Evolutionary conservation across 805 yeast genomes (phyloP).

Genomic region (Candida corydali): DNA sequence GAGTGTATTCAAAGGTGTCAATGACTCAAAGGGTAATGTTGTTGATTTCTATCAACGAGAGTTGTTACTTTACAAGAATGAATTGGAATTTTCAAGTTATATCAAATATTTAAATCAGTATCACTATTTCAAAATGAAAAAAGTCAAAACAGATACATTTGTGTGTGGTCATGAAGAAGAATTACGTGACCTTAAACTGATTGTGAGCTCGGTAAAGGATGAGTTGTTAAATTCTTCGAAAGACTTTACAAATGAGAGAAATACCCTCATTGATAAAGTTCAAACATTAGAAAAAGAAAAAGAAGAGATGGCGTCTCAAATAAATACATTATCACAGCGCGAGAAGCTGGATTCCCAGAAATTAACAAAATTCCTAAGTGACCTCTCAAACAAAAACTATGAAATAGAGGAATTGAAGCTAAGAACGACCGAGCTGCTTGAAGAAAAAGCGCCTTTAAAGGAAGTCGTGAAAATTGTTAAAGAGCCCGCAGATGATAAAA

Average conservation of each 20-base stretch:
- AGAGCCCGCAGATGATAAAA: constrained; percentile 5
- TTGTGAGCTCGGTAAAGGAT: constrained; percentile 11
- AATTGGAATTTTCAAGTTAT: constrained; percentile 55
- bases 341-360: constrained; percentile 7
- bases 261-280: constrained; percentile 9
- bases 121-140: constrained; percentile 16
- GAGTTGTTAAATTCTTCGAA: constrained; percentile 9
- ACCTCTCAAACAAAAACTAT: constrained; percentile 18
- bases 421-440: constrained; percentile 11
- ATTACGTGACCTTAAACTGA: background rate
- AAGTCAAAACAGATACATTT: constrained; percentile 9
- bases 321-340: constrained; percentile 10
- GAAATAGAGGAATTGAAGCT: constrained; percentile 17
- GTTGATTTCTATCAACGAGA: constrained; percentile 55
- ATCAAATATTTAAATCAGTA: constrained; percentile 44
- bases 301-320: constrained; percentile 5
- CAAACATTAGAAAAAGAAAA: constrained; percentile 10
- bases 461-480: background rate
- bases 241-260: constrained; percentile 9
- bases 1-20: constrained; percentile 12
- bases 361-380: constrained; percentile 11
- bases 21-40: constrained; percentile 15
- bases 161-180: constrained; percentile 1
- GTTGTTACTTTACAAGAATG: constrained; percentile 52
- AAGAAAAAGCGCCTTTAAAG: background rate